These are phyloP conservation scores for Eutreptiella sp. DNA, from an alignment of 208 protist genomes.

Conservation along the genomic window DNA sequence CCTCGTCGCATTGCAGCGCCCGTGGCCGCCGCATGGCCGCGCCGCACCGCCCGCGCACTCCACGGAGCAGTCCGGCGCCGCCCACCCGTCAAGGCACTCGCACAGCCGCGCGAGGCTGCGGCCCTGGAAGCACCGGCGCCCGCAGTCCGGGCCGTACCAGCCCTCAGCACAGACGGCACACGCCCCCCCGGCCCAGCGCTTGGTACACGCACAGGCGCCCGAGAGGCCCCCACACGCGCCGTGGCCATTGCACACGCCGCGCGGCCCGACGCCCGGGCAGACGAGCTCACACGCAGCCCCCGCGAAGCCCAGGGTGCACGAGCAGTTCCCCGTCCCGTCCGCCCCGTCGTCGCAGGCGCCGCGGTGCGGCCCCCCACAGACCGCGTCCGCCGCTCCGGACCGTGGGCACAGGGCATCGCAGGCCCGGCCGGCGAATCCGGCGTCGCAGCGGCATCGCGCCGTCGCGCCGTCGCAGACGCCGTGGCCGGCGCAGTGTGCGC, in stretches of 20 bases:
- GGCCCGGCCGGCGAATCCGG: not conserved
- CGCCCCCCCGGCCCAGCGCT: constrained; percentile 12
- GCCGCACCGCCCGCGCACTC: constrained; percentile 5
- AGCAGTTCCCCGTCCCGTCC: not conserved
- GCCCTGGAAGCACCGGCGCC: constrained; percentile 3
- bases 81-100: constrained; percentile 19
- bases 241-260: constrained; percentile 13
- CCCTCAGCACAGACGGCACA: constrained; percentile 16
- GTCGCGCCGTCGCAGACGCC: constrained; percentile 1
- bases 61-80: constrained; percentile 1
- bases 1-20: constrained; percentile 1
- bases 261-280: constrained; percentile 10
- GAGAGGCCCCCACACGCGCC: not conserved
- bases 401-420: constrained; percentile 5
- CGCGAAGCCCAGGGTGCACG: not conserved
- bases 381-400: not conserved
- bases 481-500: not conserved
- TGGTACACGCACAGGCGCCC: not conserved
- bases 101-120: not conserved
- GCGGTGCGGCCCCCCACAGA: constrained; percentile 15
- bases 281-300: not conserved
- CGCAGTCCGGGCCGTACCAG: constrained; percentile 14
- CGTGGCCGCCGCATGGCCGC: constrained; percentile 11
- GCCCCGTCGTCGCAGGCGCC: constrained; percentile 5
- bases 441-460: constrained; percentile 13